Evolutionary conservation across 2,329 filamentous ascomycete species (phyloP).

Genomic region (Botrytis byssoidea): DNA sequence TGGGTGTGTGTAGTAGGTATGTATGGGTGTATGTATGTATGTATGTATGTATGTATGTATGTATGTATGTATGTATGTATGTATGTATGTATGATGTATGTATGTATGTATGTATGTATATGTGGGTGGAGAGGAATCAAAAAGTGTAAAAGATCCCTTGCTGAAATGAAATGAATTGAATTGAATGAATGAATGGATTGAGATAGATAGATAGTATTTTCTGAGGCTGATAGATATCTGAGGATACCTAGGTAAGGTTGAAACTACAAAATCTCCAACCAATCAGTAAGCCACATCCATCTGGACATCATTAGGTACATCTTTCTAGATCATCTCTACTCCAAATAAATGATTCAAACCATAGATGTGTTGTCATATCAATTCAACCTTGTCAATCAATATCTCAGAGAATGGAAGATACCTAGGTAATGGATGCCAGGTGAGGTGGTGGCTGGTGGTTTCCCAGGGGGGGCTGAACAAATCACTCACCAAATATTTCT

Average conservation of each 20-base stretch:
- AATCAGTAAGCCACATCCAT: background rate
- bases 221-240: background rate
- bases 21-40: too few species aligned
- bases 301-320: too few species aligned
- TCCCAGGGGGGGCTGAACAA: background rate
- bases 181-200: background rate
- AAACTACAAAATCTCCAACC: background rate
- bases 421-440: slow-evolving; percentile 5
- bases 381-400: background rate
- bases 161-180: background rate
- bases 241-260: too few species aligned
- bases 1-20: too few species aligned
- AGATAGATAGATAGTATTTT: background rate
- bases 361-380: slow-evolving; percentile 5
- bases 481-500: slow-evolving; percentile 13
- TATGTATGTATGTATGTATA: too few species aligned
- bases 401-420: background rate
- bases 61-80: too few species aligned
- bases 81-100: background rate
- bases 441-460: slow-evolving; percentile 5
- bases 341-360: background rate
- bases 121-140: background rate
- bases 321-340: background rate
- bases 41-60: too few species aligned
- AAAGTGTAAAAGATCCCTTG: background rate